Evolutionary conservation across 768 basidiomycete genomes (phyloP), one percentile per base, ranked within the genome.

Genomic region (Amanita rubescens): DNA sequence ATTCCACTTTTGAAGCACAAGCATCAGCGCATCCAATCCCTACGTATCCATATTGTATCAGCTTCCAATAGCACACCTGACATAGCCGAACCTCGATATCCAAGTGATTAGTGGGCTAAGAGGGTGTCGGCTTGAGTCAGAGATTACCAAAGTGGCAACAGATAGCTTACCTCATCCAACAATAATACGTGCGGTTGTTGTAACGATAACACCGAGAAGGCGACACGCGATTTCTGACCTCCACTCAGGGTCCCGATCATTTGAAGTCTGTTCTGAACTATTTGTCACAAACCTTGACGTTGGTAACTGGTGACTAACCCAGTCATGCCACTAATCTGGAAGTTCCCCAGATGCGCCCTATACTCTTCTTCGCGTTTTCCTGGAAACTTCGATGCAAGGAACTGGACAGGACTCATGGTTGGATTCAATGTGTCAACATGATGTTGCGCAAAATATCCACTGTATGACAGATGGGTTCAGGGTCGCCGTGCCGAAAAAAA

Each of bases 321-420:
- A 1, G 94, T 95, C 82, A 95, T 85, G 39, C 94, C 93, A 56
- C 90, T 96, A 62, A 97, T 95, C 61, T 96, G 94, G 74, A 98
- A 96, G 55, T 94, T 93, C 5, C 95, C 96, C 11, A 99, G 76
- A 71, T 98, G 96, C n/a, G 71, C 68, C 57, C 96, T 80, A 67
- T 98, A 98, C 66, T 97, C 96, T 67, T 97, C 95, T 69, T 98
- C 96, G 5, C 80, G 91, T 69, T 86, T 87, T 0, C 96, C 95
- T 1, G 96, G 96, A 75, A 89, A 97, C 62, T 81, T 90, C 20
- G 84, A 82, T 12, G 92, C 91, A 27, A 99, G 73, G 73, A 96
- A 97, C 61, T 90, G 87, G 9, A 98, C 96, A 0, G 95, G 90
- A n/a, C 84, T 85, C 81, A 96, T 79, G 3, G 76, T 76, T 1